phyloP scores from a whole-genome alignment of 139 green algal genomes.

The Micromonas pusilla region DNA sequence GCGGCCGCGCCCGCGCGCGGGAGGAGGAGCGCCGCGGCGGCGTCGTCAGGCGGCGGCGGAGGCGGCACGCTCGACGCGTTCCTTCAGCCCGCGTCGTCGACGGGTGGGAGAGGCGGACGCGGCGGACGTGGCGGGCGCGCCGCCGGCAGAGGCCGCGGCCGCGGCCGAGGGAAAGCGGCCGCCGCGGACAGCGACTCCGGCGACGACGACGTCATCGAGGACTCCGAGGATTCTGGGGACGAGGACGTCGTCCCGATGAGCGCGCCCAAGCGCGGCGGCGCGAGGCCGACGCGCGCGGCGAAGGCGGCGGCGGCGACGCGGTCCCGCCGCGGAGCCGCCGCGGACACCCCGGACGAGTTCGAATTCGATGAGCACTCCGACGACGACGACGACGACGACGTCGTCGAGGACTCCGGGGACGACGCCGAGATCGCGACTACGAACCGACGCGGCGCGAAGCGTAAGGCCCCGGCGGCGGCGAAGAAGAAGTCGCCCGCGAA shows the following conservation, averaged over 20 bases:
- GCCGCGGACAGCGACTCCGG: not conserved
- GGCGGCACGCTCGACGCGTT: not conserved
- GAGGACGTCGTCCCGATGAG: not conserved
- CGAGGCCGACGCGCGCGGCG: not conserved
- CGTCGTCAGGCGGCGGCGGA: not conserved
- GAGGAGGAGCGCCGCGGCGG: not conserved
- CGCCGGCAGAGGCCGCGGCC: not conserved
- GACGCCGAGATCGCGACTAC: not conserved
- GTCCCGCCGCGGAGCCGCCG: not conserved
- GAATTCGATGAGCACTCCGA: not conserved
- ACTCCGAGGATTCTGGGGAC: not conserved
- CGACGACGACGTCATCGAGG: not conserved
- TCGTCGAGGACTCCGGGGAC: constrained; percentile 2
- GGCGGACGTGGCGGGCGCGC: not conserved
- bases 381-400: constrained; percentile 7
- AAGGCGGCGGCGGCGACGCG: not conserved
- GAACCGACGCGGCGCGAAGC: not conserved
- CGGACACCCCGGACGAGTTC: not conserved
- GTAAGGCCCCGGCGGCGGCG: not conserved
- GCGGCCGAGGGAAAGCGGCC: not conserved
- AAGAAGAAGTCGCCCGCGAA: not conserved
- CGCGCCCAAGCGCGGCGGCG: not conserved
- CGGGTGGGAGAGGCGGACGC: not conserved
- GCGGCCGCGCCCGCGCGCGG: too few relatives aligned
- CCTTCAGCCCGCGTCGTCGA: not conserved